Percentiles rank a stretch among this genome's conserved stretches.
Conservation (phyloP, 108 stramenopile species). For the Epipyxis sp. region DNA sequence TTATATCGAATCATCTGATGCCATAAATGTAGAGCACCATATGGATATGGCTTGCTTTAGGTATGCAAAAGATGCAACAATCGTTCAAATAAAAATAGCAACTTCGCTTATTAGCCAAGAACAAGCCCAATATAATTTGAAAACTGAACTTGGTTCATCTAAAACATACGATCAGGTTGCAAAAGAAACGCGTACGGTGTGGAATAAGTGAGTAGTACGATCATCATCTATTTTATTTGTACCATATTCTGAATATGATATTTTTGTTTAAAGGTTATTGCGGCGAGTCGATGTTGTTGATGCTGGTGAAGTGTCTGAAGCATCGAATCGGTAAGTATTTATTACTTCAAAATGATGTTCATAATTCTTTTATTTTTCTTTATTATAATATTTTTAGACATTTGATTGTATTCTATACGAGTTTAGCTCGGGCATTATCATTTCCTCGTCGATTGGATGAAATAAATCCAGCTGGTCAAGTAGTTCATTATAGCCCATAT, state of each 20-base stretch:
- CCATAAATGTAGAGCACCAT: not conserved
- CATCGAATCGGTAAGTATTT: conserved; percentile 11
- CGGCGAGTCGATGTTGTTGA: too few species aligned
- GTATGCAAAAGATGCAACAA: not conserved
- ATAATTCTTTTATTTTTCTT: not conserved
- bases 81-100: conserved; percentile 22
- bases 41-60: conserved; percentile 21
- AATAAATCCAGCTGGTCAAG: not conserved
- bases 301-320: too few species aligned
- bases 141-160: not conserved
- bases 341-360: conserved; percentile 26
- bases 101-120: conserved; percentile 35
- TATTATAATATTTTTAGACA: not conserved
- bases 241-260: too few species aligned
- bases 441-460: conserved; percentile 41
- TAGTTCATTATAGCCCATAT: conserved; percentile 40
- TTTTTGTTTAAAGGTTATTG: too few species aligned
- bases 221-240: too few species aligned
- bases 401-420: conserved; percentile 36
- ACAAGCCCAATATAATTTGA: conserved; percentile 27
- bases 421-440: conserved; percentile 39
- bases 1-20: not conserved
- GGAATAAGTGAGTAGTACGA: too few species aligned
- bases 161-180: not conserved
- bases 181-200: not conserved